Conservation (phyloP, 2,329 filamentous ascomycete species). For the Pezizomycotina sp. region DNA sequence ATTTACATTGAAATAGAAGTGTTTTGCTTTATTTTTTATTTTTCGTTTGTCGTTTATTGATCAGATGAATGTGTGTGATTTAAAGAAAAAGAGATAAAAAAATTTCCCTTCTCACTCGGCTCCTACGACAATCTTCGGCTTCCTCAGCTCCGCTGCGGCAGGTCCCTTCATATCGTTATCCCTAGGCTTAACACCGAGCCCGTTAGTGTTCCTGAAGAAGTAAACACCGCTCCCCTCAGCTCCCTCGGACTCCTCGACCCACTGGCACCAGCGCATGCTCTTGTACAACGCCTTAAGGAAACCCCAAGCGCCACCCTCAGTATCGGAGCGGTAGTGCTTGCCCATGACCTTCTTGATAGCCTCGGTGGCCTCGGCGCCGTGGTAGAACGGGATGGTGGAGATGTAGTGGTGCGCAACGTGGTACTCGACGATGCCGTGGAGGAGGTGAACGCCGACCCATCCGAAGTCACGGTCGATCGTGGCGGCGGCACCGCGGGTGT, state of each 20-base stretch:
- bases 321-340: conserved; percentile 77
- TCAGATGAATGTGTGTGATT: background rate
- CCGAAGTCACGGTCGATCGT: conserved; percentile 96
- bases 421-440: conserved; percentile 95
- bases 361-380: conserved; percentile 85
- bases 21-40: no score
- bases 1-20: no score
- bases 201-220: conserved; percentile 93
- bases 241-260: conserved; percentile 81
- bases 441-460: conserved; percentile 75
- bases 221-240: conserved; percentile 65
- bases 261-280: conserved; percentile 77
- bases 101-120: conserved; percentile 6
- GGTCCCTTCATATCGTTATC: conserved; percentile 8
- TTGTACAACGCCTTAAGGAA: conserved; percentile 75
- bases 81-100: conserved; percentile 1
- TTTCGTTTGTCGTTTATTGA: no score
- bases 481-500: conserved; percentile 77
- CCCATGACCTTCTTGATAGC: conserved; percentile 94
- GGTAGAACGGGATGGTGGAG: conserved; percentile 88
- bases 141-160: no score
- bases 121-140: conserved; percentile 18
- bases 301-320: conserved; percentile 56
- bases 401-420: conserved; percentile 97
- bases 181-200: conserved; percentile 46